Evolutionary conservation across 78 protist species (phyloP).

Genomic region (Dictyostelium purpureum): DNA sequence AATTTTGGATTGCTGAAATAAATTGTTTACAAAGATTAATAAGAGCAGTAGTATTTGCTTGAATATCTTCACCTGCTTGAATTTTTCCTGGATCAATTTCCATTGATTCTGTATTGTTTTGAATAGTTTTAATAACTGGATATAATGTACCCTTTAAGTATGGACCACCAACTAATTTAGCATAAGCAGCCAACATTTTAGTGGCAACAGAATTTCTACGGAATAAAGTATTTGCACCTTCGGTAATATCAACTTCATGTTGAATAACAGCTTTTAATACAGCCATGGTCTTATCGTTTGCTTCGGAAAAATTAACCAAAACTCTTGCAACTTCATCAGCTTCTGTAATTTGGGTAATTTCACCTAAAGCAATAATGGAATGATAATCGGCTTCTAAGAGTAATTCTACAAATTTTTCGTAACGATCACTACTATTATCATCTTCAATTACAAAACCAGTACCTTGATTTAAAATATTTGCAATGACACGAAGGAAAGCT

Average conservation of each 20-base stretch:
- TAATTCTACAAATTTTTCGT: slow-evolving; percentile 63
- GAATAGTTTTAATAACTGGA: slow-evolving; percentile 29
- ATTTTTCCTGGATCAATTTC: slow-evolving; percentile 74
- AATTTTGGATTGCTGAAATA: slow-evolving; percentile 42
- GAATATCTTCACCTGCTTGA: slow-evolving; percentile 8
- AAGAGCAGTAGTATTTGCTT: slow-evolving; percentile 39
- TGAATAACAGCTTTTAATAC: slow-evolving; percentile 50
- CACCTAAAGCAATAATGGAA: slow-evolving; percentile 37
- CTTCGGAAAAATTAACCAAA: slow-evolving; percentile 47
- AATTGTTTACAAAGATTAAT: background rate
- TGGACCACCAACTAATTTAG: slow-evolving; percentile 68
- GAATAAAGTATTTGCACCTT: slow-evolving; percentile 42
- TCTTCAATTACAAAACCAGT: slow-evolving; percentile 66
- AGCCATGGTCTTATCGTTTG: slow-evolving; percentile 28
- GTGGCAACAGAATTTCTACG: slow-evolving; percentile 67
- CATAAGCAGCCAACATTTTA: slow-evolving; percentile 42
- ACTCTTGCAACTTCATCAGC: slow-evolving; percentile 70
- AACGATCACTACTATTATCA: slow-evolving; percentile 28
- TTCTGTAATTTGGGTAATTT: slow-evolving; percentile 54
- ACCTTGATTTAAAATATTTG: slow-evolving; percentile 83
- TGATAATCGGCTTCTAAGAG: slow-evolving; percentile 53
- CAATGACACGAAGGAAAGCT: slow-evolving; percentile 82
- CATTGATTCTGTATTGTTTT: slow-evolving; percentile 1
- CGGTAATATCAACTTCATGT: slow-evolving; percentile 52
- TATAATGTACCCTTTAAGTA: slow-evolving; percentile 36